These are phyloP conservation scores for Apophysomyces variabilis DNA, from an alignment of 371 early-diverging fungal species.

Conservation along the genomic window DNA sequence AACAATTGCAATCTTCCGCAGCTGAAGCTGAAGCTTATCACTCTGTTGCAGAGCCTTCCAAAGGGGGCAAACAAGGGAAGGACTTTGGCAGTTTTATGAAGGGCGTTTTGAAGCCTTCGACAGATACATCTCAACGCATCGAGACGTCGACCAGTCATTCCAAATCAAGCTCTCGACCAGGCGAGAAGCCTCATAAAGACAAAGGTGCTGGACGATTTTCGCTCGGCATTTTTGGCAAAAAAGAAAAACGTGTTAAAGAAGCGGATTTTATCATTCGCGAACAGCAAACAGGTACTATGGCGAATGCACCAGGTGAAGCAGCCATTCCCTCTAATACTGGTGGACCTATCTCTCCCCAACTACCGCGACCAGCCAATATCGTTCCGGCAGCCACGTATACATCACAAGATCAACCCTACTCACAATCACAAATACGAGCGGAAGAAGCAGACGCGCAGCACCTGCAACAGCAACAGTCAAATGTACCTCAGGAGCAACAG, in stretches of 20 bases:
- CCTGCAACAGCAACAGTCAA: slow-evolving; percentile 7
- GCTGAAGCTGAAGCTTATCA: slow-evolving; percentile 10
- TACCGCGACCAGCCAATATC: slow-evolving; percentile 5
- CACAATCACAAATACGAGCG: not conserved
- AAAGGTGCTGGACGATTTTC: slow-evolving; percentile 20
- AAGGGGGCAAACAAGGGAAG: slow-evolving; percentile 16
- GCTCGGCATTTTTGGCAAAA: slow-evolving; percentile 25
- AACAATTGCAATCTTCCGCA: not conserved
- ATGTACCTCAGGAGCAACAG: slow-evolving; percentile 10
- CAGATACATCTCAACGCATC: not conserved
- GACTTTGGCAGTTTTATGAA: slow-evolving; percentile 29
- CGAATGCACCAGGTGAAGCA: slow-evolving; percentile 3
- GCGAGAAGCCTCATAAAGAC: not conserved
- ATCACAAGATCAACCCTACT: not conserved
- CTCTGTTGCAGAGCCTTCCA: slow-evolving; percentile 4
- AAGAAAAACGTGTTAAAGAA: slow-evolving; percentile 29
- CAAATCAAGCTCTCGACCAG: not conserved
- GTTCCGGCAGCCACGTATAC: slow-evolving; percentile 2
- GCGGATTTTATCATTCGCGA: slow-evolving; percentile 2
- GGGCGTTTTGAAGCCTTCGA: slow-evolving; percentile 24
- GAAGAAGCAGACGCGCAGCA: slow-evolving; percentile 7
- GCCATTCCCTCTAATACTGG: not conserved
- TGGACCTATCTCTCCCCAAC: not conserved
- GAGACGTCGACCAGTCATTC: not conserved
- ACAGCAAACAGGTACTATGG: not conserved